phyloP scores from a whole-genome alignment of 495 filamentous ascomycete genomes.

The Aspergillus asperescens region DNA sequence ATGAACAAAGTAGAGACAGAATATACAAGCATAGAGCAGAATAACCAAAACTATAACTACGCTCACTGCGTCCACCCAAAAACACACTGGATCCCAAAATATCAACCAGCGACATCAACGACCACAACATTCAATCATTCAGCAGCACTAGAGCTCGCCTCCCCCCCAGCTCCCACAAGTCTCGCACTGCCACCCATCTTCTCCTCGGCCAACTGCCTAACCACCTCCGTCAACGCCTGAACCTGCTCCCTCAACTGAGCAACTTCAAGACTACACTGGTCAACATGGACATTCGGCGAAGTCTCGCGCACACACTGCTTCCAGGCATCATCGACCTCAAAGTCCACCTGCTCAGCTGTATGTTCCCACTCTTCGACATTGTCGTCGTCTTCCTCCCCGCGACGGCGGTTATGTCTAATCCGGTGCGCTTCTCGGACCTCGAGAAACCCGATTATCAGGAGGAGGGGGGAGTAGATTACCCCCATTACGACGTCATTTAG shows the following conservation, averaged over 20 bases:
- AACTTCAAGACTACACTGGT: conserved; percentile 64
- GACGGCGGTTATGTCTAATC: conserved; percentile 64
- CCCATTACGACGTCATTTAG: conserved; percentile 87
- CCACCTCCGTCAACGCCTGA: conserved; percentile 55
- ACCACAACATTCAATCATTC: conserved; percentile 2
- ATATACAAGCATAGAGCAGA: no score
- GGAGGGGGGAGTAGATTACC: conserved; percentile 75
- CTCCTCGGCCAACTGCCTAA: conserved; percentile 41
- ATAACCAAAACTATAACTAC: no score
- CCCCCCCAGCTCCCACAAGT: conserved; percentile 12
- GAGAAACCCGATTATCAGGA: conserved; percentile 70
- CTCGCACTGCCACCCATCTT: conserved; percentile 1
- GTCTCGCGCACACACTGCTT: conserved; percentile 63
- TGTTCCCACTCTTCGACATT: conserved; percentile 90
- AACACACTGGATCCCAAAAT: no score
- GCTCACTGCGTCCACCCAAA: background rate
- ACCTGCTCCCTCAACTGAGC: conserved; percentile 64
- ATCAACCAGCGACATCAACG: no score
- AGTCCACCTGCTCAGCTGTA: conserved; percentile 62
- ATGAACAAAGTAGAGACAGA: no score
- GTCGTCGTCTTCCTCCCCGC: conserved; percentile 89
- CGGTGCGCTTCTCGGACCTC: conserved; percentile 64
- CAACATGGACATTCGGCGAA: conserved; percentile 71
- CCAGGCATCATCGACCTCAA: conserved; percentile 81
- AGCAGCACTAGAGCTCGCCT: conserved; percentile 15